A percentile compares a stretch with the other conserved stretches of the same genome.
Evolutionary conservation across 176 grass and related monocot species (phyloP).

Genomic region (Oryza punctata): DNA sequence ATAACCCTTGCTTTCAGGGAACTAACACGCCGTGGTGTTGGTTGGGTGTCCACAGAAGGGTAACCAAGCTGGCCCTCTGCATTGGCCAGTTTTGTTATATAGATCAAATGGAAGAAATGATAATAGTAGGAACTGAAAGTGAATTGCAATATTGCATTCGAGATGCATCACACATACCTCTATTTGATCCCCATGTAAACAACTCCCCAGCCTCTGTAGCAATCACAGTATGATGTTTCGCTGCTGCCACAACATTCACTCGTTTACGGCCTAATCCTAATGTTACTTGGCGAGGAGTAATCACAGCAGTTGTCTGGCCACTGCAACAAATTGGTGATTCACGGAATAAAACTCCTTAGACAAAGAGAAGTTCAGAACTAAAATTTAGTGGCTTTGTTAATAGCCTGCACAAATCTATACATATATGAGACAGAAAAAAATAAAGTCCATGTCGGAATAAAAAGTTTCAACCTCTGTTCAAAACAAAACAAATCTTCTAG

Average conservation of each 20-base stretch:
- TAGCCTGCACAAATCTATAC: conserved; percentile 2
- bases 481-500: background rate
- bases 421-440: background rate
- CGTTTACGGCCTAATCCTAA: conserved; percentile 66
- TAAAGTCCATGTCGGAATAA: background rate
- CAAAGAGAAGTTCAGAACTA: background rate
- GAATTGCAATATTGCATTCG: conserved; percentile 25
- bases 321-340: conserved; percentile 55
- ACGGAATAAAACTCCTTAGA: background rate
- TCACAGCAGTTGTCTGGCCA: conserved; percentile 92
- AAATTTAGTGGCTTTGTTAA: conserved; percentile 20
- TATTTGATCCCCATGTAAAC: conserved; percentile 99
- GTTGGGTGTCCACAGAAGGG: conserved; percentile 96
- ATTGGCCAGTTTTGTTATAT: conserved; percentile 40
- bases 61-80: conserved; percentile 99
- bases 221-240: conserved; percentile 98
- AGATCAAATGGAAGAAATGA: conserved; percentile 23
- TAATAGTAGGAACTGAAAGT: conserved; percentile 23
- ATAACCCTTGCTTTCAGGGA: conserved; percentile 77
- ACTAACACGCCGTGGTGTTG: conserved; percentile 82
- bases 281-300: conserved; percentile 90
- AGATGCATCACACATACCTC: conserved; percentile 67
- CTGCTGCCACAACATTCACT: conserved; percentile 82
- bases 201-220: conserved; percentile 84
- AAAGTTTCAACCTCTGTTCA: background rate